Base-by-base conservation (phyloP, 805 yeast genomes). In the Kluyveromyces siamensis region DNA sequence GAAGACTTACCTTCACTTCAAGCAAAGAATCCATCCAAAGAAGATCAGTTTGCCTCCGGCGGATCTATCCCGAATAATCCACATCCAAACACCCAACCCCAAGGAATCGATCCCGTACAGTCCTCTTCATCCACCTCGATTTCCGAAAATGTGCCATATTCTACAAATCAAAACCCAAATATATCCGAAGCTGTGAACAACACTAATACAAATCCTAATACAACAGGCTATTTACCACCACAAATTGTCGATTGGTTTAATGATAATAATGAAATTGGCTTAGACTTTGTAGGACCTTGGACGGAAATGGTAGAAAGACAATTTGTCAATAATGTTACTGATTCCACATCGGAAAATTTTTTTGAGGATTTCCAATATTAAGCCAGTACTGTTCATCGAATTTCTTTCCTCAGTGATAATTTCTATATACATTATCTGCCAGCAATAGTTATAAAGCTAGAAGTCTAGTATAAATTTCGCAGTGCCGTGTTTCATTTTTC, bases 281-380 rank as follows among this genome's bases (percentile, higher is more conserved):
- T 78, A 44, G 81, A 77, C 48, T 78, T 78, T 54, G 83, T 83
- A 27, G 90, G 82, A 37, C 87, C 87, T 2, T 84, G 89, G 82
- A 84, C 91, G 0, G 87, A 83, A 60, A 81, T 83, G 77, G 76
- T 84, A 40, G 91, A 84, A 60, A 82, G 80, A 55, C 87, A 81
- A 51, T 74, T 79, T 49, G 46, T 75, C 42, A 63, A 62, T 44
- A 67, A 65, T 41, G 63, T 59, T 42, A 56, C 59, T 30, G 51
- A 49, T 19, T 48, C 50, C 25, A 45, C 48, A 10, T 54, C 47
- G 21, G 48, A 50, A 2, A 52, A 50, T 11, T 33, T 52, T 33
- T 50, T 48, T 35, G 46, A 46, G 8, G 45, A 43, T 11, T 43
- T 37, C n/a, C 17, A 36, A 16, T 36, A 36, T 36, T 14, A 36